Evolutionary conservation across 2,329 filamentous ascomycete genomes (phyloP).

Genomic region (Bipolaris oryzae): DNA sequence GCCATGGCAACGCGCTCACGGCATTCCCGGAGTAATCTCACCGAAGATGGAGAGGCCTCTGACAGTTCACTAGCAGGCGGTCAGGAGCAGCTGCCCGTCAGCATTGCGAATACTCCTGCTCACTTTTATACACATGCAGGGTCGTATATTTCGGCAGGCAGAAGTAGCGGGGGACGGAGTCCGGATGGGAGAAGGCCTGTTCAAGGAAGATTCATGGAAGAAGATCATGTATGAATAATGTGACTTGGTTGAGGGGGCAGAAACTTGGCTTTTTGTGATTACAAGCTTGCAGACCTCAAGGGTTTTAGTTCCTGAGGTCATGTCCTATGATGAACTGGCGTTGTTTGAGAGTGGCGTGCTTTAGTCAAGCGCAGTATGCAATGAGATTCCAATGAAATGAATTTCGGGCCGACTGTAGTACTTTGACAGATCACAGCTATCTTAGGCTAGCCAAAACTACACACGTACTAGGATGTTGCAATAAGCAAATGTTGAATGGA

Average conservation of each 20-base stretch:
- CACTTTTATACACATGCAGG: background rate
- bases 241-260: background rate
- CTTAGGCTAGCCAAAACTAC: too few relatives aligned
- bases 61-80: background rate
- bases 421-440: too few relatives aligned
- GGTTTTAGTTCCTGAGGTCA: background rate
- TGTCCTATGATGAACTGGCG: background rate
- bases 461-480: background rate
- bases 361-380: background rate
- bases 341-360: background rate
- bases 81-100: background rate
- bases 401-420: too few relatives aligned
- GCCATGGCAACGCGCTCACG: conserved; percentile 24
- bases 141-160: conserved; percentile 4
- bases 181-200: conserved; percentile 3
- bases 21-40: conserved; percentile 20
- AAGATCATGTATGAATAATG: conserved; percentile 7
- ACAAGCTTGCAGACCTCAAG: background rate
- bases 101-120: background rate
- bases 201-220: conserved; percentile 16
- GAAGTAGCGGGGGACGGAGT: background rate
- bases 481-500: background rate
- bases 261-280: background rate
- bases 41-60: conserved; percentile 24
- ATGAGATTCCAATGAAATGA: too few relatives aligned